Base-by-base conservation (phyloP, 169 alveolate genomes). In the Cyclospora cayetanensis region DNA sequence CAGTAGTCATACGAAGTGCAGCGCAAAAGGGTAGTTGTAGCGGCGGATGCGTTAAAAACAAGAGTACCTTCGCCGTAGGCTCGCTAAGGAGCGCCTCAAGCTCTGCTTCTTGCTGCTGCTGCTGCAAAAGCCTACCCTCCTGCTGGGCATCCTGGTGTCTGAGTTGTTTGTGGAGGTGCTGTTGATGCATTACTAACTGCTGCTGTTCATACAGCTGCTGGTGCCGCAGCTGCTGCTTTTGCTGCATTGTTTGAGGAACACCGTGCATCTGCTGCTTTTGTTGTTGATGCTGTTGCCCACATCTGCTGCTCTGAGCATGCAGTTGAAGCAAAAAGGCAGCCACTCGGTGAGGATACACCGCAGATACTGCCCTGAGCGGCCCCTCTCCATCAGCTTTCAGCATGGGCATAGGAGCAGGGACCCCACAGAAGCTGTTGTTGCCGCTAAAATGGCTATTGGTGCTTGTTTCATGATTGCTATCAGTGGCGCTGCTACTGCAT, bases 81-180 rank as follows among this genome's bases (percentile, higher is more conserved):
- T 65, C 76, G 37, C 76, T 65, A 2, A 65, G 76, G 31, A 65
- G 76, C 43, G 76, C 76, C 76, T 65, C 76, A 2, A 65, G 37
- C 37, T 65, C 76, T 25, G 76, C 76, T 2, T 65, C 76, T 12
- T 65, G 76, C 76, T 65, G 76, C 76, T 65, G 76, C 76, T 46
- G 55, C 55, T 65, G 76, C 76, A 65, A 1, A n/a, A 65, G 39
- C 43, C n/a, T 7, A 27, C 37, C 76, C 37, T 65, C 76, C 2
- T 65, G 41, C 39, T 65, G 76, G 43, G n/a, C 43, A 35, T 65
- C 43, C 76, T 65, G 76, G 43, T 65, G 76, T 41, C 31, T 35
- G 35, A n/a, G 70, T 18, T 27, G 35, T 18, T 65, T 65, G 76
- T 41, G 76, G 15, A 11, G 35, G 39, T 65, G 76, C 11, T 65